Base-by-base conservation (phyloP, 2,329 filamentous ascomycete genomes). In the Phaeosphaeria sp. region DNA sequence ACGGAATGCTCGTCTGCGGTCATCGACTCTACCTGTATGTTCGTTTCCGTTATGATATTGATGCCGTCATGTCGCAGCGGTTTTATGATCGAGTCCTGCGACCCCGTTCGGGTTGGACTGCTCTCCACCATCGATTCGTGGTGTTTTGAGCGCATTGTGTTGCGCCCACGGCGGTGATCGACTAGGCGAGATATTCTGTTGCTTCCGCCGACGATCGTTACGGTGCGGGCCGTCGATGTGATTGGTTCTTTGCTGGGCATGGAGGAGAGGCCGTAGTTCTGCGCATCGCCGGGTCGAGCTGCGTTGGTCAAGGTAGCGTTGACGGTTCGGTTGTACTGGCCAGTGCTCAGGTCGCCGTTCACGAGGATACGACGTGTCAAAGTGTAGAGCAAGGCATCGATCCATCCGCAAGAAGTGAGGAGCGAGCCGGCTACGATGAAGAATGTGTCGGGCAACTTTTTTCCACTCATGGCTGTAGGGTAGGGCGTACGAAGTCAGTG, bases 361-460 rank as follows among this genome's bases (percentile, higher is more conserved):
- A 77, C 69, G 22, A 81, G 64, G 4, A 79, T 67, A 9, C 78
- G 72, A 4, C 79, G 76, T 1, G 79, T 81, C 10, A 80, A 56
- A 0, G 79, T 68, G 59, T 81, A 81, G 2, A 81, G 71, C 0
- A 79, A 54, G 6, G 76, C 76, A 48, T 81, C 79, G 23, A 81
- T 73, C 77, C 78, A 81, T 22, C 79, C 79, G 33, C 77, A 79
- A 6, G 73, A 78, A 3, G 79, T 80, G 47, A 89, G 85, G 74
- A 89, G 82, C 1, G 81, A 80, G 1, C 86, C 87, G 0, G 87
- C 84, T 11, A 87, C 80, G 68, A 83, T 84, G 69, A 87, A 88
- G 69, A 85, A 88, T 0, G 72, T 75, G 0, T 86, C 77, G 0
- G 84, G 81, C 3, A 87, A 80, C 0, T 77, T 50, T 4, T 63